phyloP scores from a whole-genome alignment of 371 early-diverging fungal genomes.

The Mucor velutinosus region DNA sequence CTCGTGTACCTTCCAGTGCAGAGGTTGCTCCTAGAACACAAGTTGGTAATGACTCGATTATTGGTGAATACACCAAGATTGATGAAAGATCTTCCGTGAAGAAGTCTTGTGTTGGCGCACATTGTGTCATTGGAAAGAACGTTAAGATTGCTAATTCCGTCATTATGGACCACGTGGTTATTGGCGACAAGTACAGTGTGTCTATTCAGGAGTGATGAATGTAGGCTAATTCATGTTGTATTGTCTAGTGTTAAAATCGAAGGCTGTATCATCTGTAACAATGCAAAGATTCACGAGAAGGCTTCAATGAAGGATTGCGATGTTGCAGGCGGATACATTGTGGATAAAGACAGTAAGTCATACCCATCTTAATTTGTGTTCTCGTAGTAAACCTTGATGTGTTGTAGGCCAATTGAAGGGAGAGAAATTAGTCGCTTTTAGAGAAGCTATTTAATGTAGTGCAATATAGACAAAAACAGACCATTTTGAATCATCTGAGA shows the following conservation, averaged over 20 bases:
- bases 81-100: slow-evolving; percentile 92
- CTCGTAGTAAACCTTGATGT: background rate
- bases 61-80: slow-evolving; percentile 88
- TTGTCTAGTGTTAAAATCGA: slow-evolving; percentile 84
- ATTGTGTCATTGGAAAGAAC: slow-evolving; percentile 91
- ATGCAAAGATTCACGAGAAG: slow-evolving; percentile 78
- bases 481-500: slow-evolving; percentile 13
- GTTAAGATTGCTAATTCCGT: slow-evolving; percentile 94
- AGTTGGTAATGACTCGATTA: slow-evolving; percentile 89
- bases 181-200: slow-evolving; percentile 78
- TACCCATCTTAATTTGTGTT: background rate
- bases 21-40: slow-evolving; percentile 70
- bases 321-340: slow-evolving; percentile 75
- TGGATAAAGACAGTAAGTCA: slow-evolving; percentile 70
- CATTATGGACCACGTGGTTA: slow-evolving; percentile 91
- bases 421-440: slow-evolving; percentile 50
- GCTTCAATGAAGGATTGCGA: slow-evolving; percentile 89
- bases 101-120: slow-evolving; percentile 89
- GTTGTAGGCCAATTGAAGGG: slow-evolving; percentile 50
- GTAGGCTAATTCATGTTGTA: slow-evolving; percentile 1
- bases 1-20: slow-evolving; percentile 64
- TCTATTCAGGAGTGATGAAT: background rate
- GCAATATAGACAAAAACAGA: slow-evolving; percentile 9
- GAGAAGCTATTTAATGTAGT: slow-evolving; percentile 39
- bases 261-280: slow-evolving; percentile 83